phyloP scores from a whole-genome alignment of 768 basidiomycete species.

The Lepiota brunneoincarnata region DNA sequence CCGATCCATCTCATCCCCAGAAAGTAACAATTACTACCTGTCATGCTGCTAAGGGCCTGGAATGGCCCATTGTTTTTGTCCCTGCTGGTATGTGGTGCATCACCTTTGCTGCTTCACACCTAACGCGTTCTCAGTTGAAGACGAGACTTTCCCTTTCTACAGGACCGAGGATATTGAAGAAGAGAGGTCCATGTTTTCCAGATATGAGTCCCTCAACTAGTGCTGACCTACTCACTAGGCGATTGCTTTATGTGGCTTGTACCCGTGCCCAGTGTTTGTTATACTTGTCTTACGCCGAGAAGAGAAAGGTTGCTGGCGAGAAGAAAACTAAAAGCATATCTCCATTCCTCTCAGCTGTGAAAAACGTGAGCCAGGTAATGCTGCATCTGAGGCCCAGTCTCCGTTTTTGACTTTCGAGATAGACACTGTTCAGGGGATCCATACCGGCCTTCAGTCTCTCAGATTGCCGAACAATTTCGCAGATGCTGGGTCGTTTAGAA shows the following conservation, averaged over 20 bases:
- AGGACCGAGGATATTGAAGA: slow-evolving; percentile 76
- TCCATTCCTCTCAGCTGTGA: slow-evolving; percentile 50
- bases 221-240: slow-evolving; percentile 37
- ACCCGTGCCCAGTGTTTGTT: slow-evolving; percentile 78
- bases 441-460: slow-evolving; percentile 38
- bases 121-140: slow-evolving; percentile 48
- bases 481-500: slow-evolving; percentile 46
- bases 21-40: slow-evolving; percentile 86
- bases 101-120: background rate
- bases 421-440: slow-evolving; percentile 42
- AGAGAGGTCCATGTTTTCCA: slow-evolving; percentile 55
- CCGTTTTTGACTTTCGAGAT: slow-evolving; percentile 2
- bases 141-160: slow-evolving; percentile 73
- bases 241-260: slow-evolving; percentile 85
- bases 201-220: background rate
- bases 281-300: slow-evolving; percentile 49
- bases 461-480: slow-evolving; percentile 48
- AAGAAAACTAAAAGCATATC: slow-evolving; percentile 50
- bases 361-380: slow-evolving; percentile 39
- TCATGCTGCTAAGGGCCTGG: slow-evolving; percentile 87
- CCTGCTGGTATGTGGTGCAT: slow-evolving; percentile 50
- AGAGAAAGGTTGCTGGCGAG: slow-evolving; percentile 55
- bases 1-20: slow-evolving; percentile 29
- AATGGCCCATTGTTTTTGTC: slow-evolving; percentile 89
- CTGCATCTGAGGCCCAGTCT: slow-evolving; percentile 12